Evolutionary conservation across 2,329 filamentous ascomycete species (phyloP).

Genomic region (Trichoderma semiorbis): DNA sequence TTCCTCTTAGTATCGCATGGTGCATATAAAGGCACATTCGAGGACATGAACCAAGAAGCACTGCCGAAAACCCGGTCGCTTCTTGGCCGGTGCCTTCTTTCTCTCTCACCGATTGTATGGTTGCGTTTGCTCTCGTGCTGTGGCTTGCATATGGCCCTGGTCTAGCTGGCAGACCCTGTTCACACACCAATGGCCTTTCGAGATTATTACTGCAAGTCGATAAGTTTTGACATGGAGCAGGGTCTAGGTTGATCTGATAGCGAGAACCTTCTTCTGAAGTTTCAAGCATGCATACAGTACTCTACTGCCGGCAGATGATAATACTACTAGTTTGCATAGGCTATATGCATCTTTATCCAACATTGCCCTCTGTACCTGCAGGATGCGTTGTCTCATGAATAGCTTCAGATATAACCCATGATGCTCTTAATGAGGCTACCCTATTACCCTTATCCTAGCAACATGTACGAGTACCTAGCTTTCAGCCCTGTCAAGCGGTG

Average conservation of each 20-base stretch:
- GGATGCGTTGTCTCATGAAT: background rate
- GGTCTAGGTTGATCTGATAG: background rate
- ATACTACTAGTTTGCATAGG: background rate
- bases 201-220: background rate
- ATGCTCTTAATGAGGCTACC: background rate
- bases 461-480: no score
- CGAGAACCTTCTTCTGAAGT: background rate
- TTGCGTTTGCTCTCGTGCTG: background rate
- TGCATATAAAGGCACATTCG: background rate
- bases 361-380: background rate
- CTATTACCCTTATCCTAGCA: no score
- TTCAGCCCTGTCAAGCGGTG: background rate
- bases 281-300: background rate
- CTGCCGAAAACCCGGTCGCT: background rate
- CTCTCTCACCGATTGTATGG: background rate
- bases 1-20: background rate
- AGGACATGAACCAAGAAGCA: background rate
- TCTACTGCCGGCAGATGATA: background rate
- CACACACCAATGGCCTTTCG: background rate
- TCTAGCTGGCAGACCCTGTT: background rate
- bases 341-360: background rate
- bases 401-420: background rate
- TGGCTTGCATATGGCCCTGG: constrained; percentile 7
- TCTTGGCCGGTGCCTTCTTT: background rate
- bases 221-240: background rate